A percentile compares a stretch with the other conserved stretches of the same genome.
These are phyloP conservation scores for Silene vulgaris DNA, from an alignment of 179 eudicot genomes.

Conservation along the genomic window DNA sequence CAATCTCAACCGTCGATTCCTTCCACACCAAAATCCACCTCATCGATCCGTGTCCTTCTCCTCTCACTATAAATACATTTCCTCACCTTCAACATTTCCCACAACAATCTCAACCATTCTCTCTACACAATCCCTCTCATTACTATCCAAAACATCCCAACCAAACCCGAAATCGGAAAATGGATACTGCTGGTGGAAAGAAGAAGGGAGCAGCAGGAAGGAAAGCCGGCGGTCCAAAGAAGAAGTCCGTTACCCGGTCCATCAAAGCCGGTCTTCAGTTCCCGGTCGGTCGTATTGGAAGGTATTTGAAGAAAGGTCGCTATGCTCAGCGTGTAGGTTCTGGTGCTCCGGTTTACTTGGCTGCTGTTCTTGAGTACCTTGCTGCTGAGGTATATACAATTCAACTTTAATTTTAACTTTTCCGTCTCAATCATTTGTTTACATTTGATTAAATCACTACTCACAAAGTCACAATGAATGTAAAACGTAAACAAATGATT, in stretches of 20 bases:
- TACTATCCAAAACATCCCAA: neutral
- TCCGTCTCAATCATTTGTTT: neutral
- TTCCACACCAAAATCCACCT: neutral
- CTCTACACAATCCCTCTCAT: neutral
- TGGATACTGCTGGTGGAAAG: slow-evolving; percentile 14
- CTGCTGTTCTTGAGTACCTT: slow-evolving; percentile 28
- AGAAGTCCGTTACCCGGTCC: slow-evolving; percentile 19
- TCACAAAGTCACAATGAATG: too few species aligned
- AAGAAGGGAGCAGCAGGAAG: slow-evolving; percentile 18
- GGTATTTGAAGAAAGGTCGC: slow-evolving; percentile 27
- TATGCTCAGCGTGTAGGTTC: slow-evolving; percentile 28
- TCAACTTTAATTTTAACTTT: too few species aligned
- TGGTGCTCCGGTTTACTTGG: slow-evolving; percentile 30
- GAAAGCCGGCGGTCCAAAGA: slow-evolving; percentile 22
- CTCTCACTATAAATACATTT: neutral
- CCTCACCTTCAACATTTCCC: neutral
- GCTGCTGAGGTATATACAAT: slow-evolving; percentile 24
- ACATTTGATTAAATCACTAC: too few species aligned
- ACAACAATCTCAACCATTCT: neutral
- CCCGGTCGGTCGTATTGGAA: slow-evolving; percentile 28
- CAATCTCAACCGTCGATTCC: neutral
- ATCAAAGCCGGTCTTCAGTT: slow-evolving; percentile 28
- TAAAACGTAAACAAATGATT: too few species aligned
- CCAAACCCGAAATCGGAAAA: neutral
- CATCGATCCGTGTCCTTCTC: neutral